These are phyloP conservation scores for Daldinia loculata DNA, from an alignment of 495 filamentous ascomycete genomes.

Conservation along the genomic window DNA sequence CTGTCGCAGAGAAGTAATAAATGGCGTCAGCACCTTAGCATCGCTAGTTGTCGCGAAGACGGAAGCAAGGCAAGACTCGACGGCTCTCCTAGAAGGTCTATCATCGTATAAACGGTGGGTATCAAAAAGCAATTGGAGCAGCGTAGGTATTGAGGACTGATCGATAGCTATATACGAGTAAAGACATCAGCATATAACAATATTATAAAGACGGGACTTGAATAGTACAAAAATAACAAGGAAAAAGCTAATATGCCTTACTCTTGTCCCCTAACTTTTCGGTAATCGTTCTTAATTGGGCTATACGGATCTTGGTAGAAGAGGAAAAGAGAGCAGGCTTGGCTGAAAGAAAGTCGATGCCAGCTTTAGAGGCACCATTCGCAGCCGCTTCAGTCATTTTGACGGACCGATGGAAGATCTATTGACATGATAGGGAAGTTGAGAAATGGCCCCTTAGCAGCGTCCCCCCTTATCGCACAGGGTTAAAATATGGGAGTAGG, in stretches of 20 bases:
- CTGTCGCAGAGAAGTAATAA: constrained; percentile 64
- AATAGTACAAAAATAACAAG: not conserved
- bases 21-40: constrained; percentile 63
- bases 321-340: constrained; percentile 57
- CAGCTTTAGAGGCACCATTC: constrained; percentile 42
- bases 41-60: constrained; percentile 63
- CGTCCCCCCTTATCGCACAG: constrained; percentile 2
- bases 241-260: constrained; percentile 36
- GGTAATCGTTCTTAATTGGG: constrained; percentile 55
- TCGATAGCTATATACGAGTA: constrained; percentile 51
- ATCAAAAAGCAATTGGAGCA: constrained; percentile 78
- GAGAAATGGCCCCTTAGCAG: not conserved
- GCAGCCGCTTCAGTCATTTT: constrained; percentile 57
- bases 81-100: constrained; percentile 80
- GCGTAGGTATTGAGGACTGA: constrained; percentile 41
- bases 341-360: constrained; percentile 49
- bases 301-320: constrained; percentile 56
- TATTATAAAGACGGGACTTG: not conserved
- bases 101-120: constrained; percentile 90
- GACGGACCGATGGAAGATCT: constrained; percentile 41
- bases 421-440: constrained; percentile 42
- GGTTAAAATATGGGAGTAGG: not conserved
- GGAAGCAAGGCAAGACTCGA: constrained; percentile 75
- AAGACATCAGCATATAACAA: constrained; percentile 14
- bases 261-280: constrained; percentile 58